Percentiles rank a stretch among this genome's conserved stretches.
These are phyloP conservation scores for Vigna mungo DNA, from an alignment of 306 rosid species.

Conservation along the genomic window DNA sequence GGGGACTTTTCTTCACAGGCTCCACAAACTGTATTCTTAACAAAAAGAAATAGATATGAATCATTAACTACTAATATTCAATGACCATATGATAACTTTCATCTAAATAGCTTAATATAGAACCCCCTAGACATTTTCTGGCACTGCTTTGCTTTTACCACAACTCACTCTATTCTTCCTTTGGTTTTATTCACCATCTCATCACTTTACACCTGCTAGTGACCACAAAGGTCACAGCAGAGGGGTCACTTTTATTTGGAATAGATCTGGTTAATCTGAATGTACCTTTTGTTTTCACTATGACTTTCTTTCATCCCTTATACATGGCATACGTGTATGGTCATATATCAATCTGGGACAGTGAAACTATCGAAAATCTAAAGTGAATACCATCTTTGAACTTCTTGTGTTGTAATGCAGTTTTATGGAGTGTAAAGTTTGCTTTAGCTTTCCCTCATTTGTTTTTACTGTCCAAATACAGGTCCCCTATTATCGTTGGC, in stretches of 20 bases:
- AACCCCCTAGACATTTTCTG: constrained; percentile 41
- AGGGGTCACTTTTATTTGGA: constrained; percentile 41
- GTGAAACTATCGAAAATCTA: constrained; percentile 39
- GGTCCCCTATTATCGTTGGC: constrained; percentile 47
- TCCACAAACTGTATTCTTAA: constrained; percentile 46
- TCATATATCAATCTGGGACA: constrained; percentile 44
- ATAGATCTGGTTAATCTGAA: constrained; percentile 48
- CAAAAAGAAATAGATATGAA: constrained; percentile 53
- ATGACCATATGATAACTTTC: constrained; percentile 59
- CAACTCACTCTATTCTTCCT: constrained; percentile 38
- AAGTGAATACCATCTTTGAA: constrained; percentile 47
- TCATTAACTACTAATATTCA: constrained; percentile 65
- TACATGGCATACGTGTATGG: constrained; percentile 30
- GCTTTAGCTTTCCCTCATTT: constrained; percentile 45
- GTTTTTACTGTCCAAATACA: constrained; percentile 50
- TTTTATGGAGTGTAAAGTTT: constrained; percentile 39
- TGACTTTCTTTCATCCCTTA: constrained; percentile 42
- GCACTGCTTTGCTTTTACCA: constrained; percentile 43
- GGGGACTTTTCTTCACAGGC: constrained; percentile 49
- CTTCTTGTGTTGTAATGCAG: constrained; percentile 29
- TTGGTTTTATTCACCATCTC: constrained; percentile 43
- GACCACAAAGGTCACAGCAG: constrained; percentile 31
- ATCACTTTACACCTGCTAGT: constrained; percentile 42
- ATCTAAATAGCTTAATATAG: constrained; percentile 43
- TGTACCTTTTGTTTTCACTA: constrained; percentile 45